Percentiles rank a stretch among this genome's conserved stretches.
These are phyloP conservation scores for Protomyces lactucae-debilis DNA, from an alignment of 1,139 yeast genomes.

Conservation along the genomic window DNA sequence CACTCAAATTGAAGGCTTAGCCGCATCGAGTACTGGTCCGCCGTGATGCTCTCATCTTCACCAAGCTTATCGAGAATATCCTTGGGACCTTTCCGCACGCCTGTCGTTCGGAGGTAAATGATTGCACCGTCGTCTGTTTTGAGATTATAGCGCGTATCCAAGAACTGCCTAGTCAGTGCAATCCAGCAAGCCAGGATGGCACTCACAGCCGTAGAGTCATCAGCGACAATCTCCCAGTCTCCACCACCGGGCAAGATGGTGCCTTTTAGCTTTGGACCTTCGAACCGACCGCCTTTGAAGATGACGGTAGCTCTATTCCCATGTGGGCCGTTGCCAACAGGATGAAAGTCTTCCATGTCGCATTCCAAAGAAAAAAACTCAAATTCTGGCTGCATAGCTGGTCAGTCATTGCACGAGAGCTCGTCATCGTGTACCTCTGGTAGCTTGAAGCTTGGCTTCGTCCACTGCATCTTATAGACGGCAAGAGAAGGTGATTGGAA, in stretches of 20 bases:
- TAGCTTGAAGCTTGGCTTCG: constrained; percentile 9
- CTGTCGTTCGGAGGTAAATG: constrained; percentile 18
- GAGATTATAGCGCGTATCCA: constrained; percentile 21
- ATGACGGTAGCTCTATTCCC: constrained; percentile 24
- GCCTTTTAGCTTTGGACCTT: constrained; percentile 13
- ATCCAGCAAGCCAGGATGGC: not conserved
- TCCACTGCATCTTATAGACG: not conserved
- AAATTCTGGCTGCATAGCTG: constrained; percentile 7
- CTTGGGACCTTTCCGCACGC: constrained; percentile 19
- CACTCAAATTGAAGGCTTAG: constrained; percentile 12
- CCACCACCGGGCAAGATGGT: constrained; percentile 22
- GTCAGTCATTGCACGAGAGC: not conserved
- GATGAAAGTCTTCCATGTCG: constrained; percentile 23
- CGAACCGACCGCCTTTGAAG: constrained; percentile 25
- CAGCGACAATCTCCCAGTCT: constrained; percentile 21
- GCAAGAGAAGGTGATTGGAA: no score
- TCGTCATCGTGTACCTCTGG: not conserved
- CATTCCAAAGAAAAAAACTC: constrained; percentile 24
- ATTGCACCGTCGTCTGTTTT: constrained; percentile 23
- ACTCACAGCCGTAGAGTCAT: constrained; percentile 5
- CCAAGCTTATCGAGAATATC: constrained; percentile 23
- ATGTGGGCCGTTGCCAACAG: constrained; percentile 20
- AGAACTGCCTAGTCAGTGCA: not conserved
- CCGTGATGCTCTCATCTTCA: constrained; percentile 13
- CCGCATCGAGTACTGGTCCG: constrained; percentile 26